Base-by-base conservation (phyloP, 495 filamentous ascomycete genomes). In the Bacidia rubella region DNA sequence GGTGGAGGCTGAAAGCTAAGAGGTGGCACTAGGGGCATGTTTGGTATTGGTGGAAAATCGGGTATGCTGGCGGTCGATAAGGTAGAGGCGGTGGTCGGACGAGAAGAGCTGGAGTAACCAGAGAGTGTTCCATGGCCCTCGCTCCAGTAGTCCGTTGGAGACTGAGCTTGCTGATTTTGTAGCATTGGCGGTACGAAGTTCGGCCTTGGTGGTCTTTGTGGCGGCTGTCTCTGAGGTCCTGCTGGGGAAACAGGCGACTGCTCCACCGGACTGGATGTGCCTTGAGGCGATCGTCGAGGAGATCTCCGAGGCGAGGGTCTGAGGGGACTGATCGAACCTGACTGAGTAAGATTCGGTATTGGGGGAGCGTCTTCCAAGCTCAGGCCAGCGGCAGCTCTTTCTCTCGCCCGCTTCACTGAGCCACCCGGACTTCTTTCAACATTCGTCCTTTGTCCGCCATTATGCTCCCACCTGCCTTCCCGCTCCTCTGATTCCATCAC, bases 201-300 rank as follows among this genome's bases (percentile, higher is more conserved):
- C 56, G 83, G 83, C 39, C 81, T 75, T 32, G 78, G 79, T 21
- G 85, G 85, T 55, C 83, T 73, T 63, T 78, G 77, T 11, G 83
- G 83, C 40, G 81, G 75, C 57, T 76, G 73, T 26, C 76, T 73
- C 65, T 57, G 75, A 71, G 58, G 72, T 60, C 47, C 59, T 60
- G 46, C 63, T 66, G 56, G 57, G 7, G 41, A 44, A 9, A 22
- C 20, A 67, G 56, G 58, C 67, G 49, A 63, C 60, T 61, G 56
- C 57, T 20, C 54, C 62, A 43, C 51, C 49, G 23, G 70, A 60
- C 27, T 72, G 62, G 53, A 70, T 58, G 10, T 75, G 67, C 57
- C 54, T 67, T 63, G 40, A 62, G 57, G 24, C 65, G 63, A 53
- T 63, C 59, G 48, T 55, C 56, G 60, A 56, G 63, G 48, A 60